Evolutionary conservation across 805 yeast genomes (phyloP), one percentile per base, ranked within the genome.

Genomic region (Schwanniomyces polymorphus): DNA sequence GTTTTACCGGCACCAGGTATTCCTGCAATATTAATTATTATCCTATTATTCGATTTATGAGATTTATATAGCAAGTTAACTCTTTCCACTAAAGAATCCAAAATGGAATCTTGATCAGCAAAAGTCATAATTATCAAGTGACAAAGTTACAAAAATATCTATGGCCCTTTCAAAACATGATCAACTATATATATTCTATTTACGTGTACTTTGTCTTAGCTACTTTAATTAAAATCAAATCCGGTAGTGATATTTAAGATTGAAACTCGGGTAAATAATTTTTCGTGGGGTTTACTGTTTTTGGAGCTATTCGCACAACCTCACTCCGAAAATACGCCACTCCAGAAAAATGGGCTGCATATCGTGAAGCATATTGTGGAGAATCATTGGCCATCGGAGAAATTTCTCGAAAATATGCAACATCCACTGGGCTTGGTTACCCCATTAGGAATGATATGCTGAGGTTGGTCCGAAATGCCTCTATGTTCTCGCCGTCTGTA

Each of bases 1-100:
- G 89, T 76, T 59, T 88, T 88, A 0, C 95, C 95, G 0, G 90
- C 81, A 5, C 95, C 95, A 2, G 95, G 95, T 0, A 81, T 75
- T 1, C 95, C 95, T 4, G 82, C 81, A 8, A 88, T 57, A 0
- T 84, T 63, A 5, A 88, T 66, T 18, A 84, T 50, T 9, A 41
- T 41, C n/a, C 43, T 27, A 9, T 21, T 21, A 18, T 10, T 4
- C 4, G 35, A 18, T 18, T 17, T 17, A 21, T 41, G 43, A 18
- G 10, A 17, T 5, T 21, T 17, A 14, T 41, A 31, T 21, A 41
- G 17, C 8, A 11, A 7, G 10, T 21, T 9, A 5, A 41, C 14
- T 11, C 43, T n/a, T n/a, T 41, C 33, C 9, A 28, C 33, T 28
- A 41, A 21, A 17, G 17, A 11, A 7, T 41, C 27, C 16, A 41